These are phyloP conservation scores for Chamaecrista fasciculata DNA, from an alignment of 306 rosid species.

Conservation along the genomic window DNA sequence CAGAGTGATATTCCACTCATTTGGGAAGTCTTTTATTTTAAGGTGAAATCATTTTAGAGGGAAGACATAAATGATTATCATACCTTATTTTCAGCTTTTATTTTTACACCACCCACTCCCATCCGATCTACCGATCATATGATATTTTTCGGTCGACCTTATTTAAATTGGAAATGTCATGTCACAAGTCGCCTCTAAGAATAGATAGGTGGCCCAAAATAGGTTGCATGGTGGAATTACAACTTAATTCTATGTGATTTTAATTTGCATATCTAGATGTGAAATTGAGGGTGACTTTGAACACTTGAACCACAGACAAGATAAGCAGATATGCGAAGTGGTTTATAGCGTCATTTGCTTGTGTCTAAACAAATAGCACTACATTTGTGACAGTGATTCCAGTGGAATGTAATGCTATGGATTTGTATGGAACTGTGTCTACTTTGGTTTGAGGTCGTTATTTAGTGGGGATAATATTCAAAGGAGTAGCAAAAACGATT, in stretches of 20 bases:
- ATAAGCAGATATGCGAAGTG: constrained; percentile 34
- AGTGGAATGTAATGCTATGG: constrained; percentile 13
- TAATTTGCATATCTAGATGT: neutral
- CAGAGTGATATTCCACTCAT: no score
- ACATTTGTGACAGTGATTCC: constrained; percentile 13
- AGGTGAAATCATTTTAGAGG: no score
- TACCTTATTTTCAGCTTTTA: no score
- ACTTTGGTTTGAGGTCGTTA: neutral
- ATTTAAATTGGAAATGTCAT: neutral
- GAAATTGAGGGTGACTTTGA: constrained; percentile 17
- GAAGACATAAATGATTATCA: no score
- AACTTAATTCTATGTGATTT: constrained; percentile 18
- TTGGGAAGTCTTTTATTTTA: no score
- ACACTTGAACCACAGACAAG: constrained; percentile 20
- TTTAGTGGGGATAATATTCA: constrained; percentile 23
- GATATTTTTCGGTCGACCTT: neutral
- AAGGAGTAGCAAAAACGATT: constrained; percentile 2
- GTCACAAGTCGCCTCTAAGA: no score
- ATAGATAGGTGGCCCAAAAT: constrained; percentile 26
- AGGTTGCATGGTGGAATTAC: constrained; percentile 16
- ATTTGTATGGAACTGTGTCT: constrained; percentile 11
- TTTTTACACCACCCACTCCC: no score
- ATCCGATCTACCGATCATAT: no score
- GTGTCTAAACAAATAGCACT: constrained; percentile 23
- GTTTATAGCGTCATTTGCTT: constrained; percentile 40